Base-by-base conservation (phyloP, 441 rosid genomes). In the Adansonia grandidieri region DNA sequence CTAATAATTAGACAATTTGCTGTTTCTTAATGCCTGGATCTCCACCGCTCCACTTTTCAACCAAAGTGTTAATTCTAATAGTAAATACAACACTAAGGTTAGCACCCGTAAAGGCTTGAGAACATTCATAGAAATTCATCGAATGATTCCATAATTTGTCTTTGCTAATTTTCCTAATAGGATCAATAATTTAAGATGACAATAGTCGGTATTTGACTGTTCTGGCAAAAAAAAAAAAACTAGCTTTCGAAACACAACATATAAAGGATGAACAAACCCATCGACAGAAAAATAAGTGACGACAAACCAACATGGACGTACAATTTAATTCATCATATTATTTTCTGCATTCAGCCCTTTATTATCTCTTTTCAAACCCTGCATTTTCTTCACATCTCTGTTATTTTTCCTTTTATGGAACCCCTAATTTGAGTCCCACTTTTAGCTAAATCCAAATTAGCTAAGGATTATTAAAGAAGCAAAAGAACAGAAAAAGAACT, bases 121-220 rank as follows among this genome's bases (percentile, higher is more conserved):
- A 37, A 47, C 56, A 47, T 47, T 68, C 56, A 68, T 24, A 69
- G 73, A 44, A 24, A 69, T 48, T 10, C 72, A 13, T 48, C 73
- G 14, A 48, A 69, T 69, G 64, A 17, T 40, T 42, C 9, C 64
- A 17, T 0, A n/a, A 45, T 4, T 40, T 73, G n/a, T 40, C 9
- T 15, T 73, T 73, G 17, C 76, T 9, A 19, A 19, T 28, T 19
- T 42, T 42, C 32, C 14, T 17, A 6, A 2, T 44, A 19, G 66
- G 66, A 9, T 28, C 32, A 58, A 40, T 42, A 58, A 20, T 24
- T 40, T 14, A 56, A 60, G 56, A 14, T 74, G 15, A 56, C 14
- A 44, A 15, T 7, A 56, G 76, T 56, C 5, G 0, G 22, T 56
- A 6, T 51, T 7, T 51, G 40, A 15, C 13, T 1, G 61, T 71